Base-by-base conservation (phyloP, 805 yeast species). In the Suhomyces pyralidae region DNA sequence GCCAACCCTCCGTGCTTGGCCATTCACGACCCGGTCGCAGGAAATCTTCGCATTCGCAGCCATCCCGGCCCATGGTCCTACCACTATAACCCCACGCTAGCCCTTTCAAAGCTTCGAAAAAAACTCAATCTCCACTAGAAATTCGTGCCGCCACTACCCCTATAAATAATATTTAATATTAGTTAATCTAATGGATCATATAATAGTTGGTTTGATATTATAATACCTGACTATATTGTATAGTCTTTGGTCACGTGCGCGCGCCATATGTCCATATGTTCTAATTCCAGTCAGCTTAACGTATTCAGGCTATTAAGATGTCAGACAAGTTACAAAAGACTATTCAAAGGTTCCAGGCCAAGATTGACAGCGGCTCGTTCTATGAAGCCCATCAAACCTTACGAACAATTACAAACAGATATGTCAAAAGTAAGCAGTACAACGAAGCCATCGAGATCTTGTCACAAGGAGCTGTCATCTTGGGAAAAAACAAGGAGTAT, bases 311-410 rank as follows among this genome's bases (percentile, higher is more conserved):
- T n/a, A n/a, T n/a, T n/a, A n/a, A n/a, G n/a, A n/a, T n/a, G 55
- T 49, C 55, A n/a, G 57, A 48, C 51, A 85, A 83, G 62, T 68
- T 86, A 22, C 76, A 79, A 50, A 79, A 81, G 60, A 85, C 90
- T 1, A 68, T 86, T 45, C 82, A 78, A 20, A 74, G 94, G 58
- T 87, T 86, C 71, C 81, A 84, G 62, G 79, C 76, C 44, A 85
- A 88, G 61, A 86, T 93, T 57, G 81, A 79, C 48, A 79, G 79
- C 48, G 90, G 89, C 2, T 88, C 91, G 51, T 90, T 79, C 71
- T 93, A 93, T 66, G 99, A 94, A 66, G 98, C 98, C 0, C 97
- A 93, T 67, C 98, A 94, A 69, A 92, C 97, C 0, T 78, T 94
- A 49, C 78, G 97, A 63, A 90, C 98, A 5, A 88, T 93, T 50